Base-by-base conservation (phyloP, 768 basidiomycete species). In the Candolleomyces efflorescens region DNA sequence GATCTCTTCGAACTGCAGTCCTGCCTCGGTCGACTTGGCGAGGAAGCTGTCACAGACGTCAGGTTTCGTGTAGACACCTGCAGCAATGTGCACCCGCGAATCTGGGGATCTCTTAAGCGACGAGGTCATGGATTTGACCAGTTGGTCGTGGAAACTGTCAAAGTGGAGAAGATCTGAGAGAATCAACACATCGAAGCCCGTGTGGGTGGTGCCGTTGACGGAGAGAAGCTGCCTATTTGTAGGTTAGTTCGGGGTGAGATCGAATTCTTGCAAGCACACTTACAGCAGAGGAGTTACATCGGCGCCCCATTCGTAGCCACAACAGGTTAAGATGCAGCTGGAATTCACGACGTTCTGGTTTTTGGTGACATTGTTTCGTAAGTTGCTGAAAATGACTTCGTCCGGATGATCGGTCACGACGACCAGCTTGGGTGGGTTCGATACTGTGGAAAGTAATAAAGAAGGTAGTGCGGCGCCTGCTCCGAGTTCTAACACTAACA, bases 161-260 rank as follows among this genome's bases (percentile, higher is more conserved):
- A 90, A 89, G 68, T 89, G 86, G 23, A 91, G 76, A 11, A 92
- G 75, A 70, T 91, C 88, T 2, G 86, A 89, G 48, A 88, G 76
- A 56, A 91, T 79, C 51, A 90, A 73, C 17, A 80, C 63, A 62
- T 89, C 86, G 66, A 78, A 89, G 53, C 75, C 78, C 5, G 54
- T 45, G 38, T 49, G 24, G 7, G 2, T 32, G 32, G 32, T 32
- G 23, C 51, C 47, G n/a, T 62, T 58, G 20, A 53, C 27, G 50
- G 60, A 62, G 24, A 68, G 48, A 5, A 69, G 27, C 23, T 65
- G 57, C 44, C 69, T 71, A 53, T 17, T 12, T 23, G n/a, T 15
- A 23, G 43, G 27, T 44, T 3, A 41, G 49, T 43, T 20, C 17
- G 5, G 43, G 51, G 46, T 22, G 5, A 12, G 22, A 45, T 24